Conservation (phyloP, 352 stramenopile species). For the Pythium graminicola region DNA sequence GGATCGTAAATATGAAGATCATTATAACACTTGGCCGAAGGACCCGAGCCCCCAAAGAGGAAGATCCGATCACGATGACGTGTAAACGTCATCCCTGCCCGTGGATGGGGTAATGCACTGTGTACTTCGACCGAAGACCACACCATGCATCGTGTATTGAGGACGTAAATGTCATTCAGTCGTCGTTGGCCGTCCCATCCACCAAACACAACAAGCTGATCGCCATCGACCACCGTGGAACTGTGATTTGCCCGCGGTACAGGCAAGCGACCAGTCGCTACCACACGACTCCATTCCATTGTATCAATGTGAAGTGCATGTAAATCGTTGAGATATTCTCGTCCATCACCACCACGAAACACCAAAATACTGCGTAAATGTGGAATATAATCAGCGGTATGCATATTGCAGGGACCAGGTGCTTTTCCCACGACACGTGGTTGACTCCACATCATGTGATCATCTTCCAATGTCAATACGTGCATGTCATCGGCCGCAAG, state of each 20-base stretch:
- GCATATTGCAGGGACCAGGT: slow-evolving; percentile 95
- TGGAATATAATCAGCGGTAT: slow-evolving; percentile 93
- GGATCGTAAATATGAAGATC: slow-evolving; percentile 93
- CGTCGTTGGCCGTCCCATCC: slow-evolving; percentile 91
- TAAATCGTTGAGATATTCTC: slow-evolving; percentile 95
- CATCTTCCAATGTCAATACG: slow-evolving; percentile 77
- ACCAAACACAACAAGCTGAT: slow-evolving; percentile 92
- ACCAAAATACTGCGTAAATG: slow-evolving; percentile 84
- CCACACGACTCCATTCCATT: slow-evolving; percentile 81
- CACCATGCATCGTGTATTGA: slow-evolving; percentile 86
- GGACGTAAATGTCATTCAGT: slow-evolving; percentile 94
- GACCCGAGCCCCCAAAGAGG: slow-evolving; percentile 93
- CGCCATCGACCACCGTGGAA: slow-evolving; percentile 77
- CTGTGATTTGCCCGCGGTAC: slow-evolving; percentile 93
- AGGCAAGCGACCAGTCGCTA: slow-evolving; percentile 69
- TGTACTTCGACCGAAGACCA: slow-evolving; percentile 74
- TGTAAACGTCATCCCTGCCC: slow-evolving; percentile 95
- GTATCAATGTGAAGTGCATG: slow-evolving; percentile 89
- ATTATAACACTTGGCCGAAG: slow-evolving; percentile 93
- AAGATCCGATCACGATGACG: slow-evolving; percentile 87
- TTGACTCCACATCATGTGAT: slow-evolving; percentile 54
- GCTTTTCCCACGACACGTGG: slow-evolving; percentile 33
- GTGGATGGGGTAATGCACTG: slow-evolving; percentile 73
- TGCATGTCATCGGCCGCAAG: slow-evolving; percentile 90
- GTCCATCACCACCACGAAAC: slow-evolving; percentile 91